Evolutionary conservation across 1,284 basidiomycete species (phyloP), one percentile per base, ranked within the genome.

Genomic region (Ustilago vetiveriae): DNA sequence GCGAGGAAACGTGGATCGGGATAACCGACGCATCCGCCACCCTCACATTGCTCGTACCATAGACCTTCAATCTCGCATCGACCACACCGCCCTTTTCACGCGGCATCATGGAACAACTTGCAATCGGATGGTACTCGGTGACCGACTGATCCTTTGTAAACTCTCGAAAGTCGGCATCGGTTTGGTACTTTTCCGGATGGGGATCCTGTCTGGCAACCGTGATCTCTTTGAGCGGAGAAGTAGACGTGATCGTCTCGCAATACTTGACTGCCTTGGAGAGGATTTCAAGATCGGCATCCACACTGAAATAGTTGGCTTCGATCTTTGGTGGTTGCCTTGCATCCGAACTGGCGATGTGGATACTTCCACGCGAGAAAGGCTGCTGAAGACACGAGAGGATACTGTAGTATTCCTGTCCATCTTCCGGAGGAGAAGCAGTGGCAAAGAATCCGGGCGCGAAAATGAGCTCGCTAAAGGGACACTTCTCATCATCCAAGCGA

Each of bases 41-140:
- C 23, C 83, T 77, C 66, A 92, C 84, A 83, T 90, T 90, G 77
- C 85, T 74, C 5, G 86, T 84, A 17, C 88, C 88, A 76, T 90
- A 88, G 16, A 90, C 88, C 72, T 84, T 84, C 38, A 90, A 82
- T 45, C 87, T 83, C 19, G 86, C 83, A 77, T 88, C 87, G 40
- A 90, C 88, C 41, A 90, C 89, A 63, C 89, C 89, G 35, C 89
- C 89, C 52, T 84, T 81, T n/a, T 83, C 83, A 58, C 84, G 80
- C 1, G 89, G 88, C 48, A 89, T 83, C 88, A 90, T 89, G 6
- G 88, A 84, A 73, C 86, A 87, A 24, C 88, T 86, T 63, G 86
- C 86, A 21, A 85, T 84, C 3, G 88, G 88, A 81, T 79, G 76
- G 58, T 79, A 79, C 59, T 75, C 74, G 30, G 76, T 75, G 6